Evolutionary conservation across 129 eudicot genomes (phyloP), one percentile per base, ranked within the genome.

Genomic region (Silybum marianum): DNA sequence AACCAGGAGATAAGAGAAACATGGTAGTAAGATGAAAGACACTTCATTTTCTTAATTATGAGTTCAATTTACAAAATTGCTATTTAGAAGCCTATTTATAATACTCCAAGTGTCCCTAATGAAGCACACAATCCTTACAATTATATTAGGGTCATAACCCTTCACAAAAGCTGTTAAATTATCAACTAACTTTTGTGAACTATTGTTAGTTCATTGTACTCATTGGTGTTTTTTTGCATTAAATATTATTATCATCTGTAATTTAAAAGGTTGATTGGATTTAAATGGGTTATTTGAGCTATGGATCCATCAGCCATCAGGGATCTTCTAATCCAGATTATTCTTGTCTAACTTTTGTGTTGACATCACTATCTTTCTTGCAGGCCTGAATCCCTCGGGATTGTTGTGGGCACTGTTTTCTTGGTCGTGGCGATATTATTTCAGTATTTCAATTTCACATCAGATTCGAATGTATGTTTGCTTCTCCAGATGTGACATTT

Each of bases 351-450:
- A 48, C 23, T 1, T 74, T 1, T 39, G 25, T 75, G 38, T 18
- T 77, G 51, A 79, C 66, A 44, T 69, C 74, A 67, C 70, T 58
- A 24, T 72, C 51, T 84, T 24, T 78, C 78, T 77, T 85, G 93
- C 99, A 95, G 99, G 88, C 99, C 99, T 40, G 99, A 95, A 84
- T 91, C 98, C 4, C 80, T 95, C 83, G 99, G 99, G 6, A 95
- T 95, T 63, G 93, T 86, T 46, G 98, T 93, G 75, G 99, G 97
- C 79, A 90, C 82, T 71, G 98, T 95, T 66, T 95, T 95, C 85
- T 84, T 95, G 79, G 97, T 93, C 19, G 84, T 95, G 78, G 83
- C 98, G 16, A 95, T 93, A 69, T 77, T 93, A 60, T 95, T 95
- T 84, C 97, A 89, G 71, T 87, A 92, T 87, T 93, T 93, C 81